phyloP scores from a whole-genome alignment of 1,284 basidiomycete genomes.

The Rhodotorula sp. region DNA sequence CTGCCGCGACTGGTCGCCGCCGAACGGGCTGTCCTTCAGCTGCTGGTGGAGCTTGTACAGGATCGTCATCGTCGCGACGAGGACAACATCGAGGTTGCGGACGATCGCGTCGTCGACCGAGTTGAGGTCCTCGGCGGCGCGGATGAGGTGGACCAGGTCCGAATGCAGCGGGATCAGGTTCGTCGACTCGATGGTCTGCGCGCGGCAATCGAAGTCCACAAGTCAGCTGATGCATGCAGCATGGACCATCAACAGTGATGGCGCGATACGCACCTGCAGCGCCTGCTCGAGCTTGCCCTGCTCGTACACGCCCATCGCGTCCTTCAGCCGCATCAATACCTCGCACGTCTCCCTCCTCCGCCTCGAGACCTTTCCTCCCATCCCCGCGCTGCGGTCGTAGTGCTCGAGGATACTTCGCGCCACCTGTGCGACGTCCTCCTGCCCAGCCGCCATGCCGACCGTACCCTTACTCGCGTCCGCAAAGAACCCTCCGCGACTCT shows the following conservation, averaged over 20 bases:
- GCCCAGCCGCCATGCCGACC: constrained; percentile 59
- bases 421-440: constrained; percentile 68
- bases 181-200: constrained; percentile 80
- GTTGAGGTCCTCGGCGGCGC: constrained; percentile 85
- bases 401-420: constrained; percentile 80
- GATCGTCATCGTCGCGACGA: constrained; percentile 91
- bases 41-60: constrained; percentile 75
- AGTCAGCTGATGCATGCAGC: not conserved
- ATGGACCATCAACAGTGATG: not conserved
- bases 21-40: constrained; percentile 68
- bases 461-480: constrained; percentile 19
- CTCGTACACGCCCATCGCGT: constrained; percentile 74
- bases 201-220: not conserved
- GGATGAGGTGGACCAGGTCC: constrained; percentile 80
- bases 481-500: not conserved
- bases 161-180: constrained; percentile 79
- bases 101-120: constrained; percentile 81
- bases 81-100: constrained; percentile 82
- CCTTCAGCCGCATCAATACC: constrained; percentile 74
- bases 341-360: constrained; percentile 64
- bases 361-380: constrained; percentile 71
- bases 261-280: constrained; percentile 64
- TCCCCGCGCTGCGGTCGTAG: constrained; percentile 77
- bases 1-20: constrained; percentile 67
- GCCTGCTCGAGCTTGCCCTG: constrained; percentile 71